Evolutionary conservation across 352 stramenopile species (phyloP).

Genomic region (Globisporangium yorkense): DNA sequence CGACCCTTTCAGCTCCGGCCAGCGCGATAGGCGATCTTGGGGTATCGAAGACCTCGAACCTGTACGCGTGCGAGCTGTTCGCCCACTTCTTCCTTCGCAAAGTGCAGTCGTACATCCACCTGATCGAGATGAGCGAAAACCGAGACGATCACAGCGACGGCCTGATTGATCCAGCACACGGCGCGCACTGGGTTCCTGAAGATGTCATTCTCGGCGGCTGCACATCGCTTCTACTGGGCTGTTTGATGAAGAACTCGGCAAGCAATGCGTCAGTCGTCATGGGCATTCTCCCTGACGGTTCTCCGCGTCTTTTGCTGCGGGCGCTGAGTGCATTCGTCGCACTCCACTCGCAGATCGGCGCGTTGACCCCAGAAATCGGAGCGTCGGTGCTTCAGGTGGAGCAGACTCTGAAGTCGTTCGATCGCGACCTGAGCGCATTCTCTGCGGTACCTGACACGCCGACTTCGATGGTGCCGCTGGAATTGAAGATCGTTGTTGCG

Average conservation of each 20-base stretch:
- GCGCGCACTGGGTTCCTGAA: conserved; percentile 51
- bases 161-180: conserved; percentile 14
- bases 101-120: conserved; percentile 40
- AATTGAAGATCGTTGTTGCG: background rate
- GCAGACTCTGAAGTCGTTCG: conserved; percentile 42
- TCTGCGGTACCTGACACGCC: background rate
- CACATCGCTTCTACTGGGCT: conserved; percentile 60
- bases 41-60: conserved; percentile 5
- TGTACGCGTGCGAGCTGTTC: conserved; percentile 28
- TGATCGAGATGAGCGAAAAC: conserved; percentile 34
- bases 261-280: conserved; percentile 34
- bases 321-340: conserved; percentile 58
- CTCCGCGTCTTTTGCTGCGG: conserved; percentile 42
- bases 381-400: conserved; percentile 66
- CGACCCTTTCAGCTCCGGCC: conserved; percentile 8
- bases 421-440: conserved; percentile 4
- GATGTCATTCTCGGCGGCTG: conserved; percentile 73
- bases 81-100: conserved; percentile 48
- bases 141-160: conserved; percentile 1
- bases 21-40: conserved; percentile 2
- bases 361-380: conserved; percentile 56
- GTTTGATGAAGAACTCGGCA: conserved; percentile 51
- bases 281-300: conserved; percentile 31
- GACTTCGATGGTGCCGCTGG: background rate
- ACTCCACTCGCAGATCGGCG: conserved; percentile 72